Conservation (phyloP, 108 stramenopile genomes). For the Cyclotella atomus region DNA sequence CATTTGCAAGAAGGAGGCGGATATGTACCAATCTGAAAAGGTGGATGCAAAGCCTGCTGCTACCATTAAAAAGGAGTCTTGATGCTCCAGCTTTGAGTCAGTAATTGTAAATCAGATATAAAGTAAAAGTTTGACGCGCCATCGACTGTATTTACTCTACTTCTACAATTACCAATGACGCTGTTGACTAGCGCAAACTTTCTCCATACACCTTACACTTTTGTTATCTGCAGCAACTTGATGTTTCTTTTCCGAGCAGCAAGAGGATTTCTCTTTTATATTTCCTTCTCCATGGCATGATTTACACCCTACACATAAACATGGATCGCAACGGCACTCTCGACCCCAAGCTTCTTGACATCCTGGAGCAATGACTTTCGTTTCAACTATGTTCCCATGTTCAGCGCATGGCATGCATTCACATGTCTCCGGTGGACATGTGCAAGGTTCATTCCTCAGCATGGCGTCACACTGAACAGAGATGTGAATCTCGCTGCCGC, state of each 20-base stretch:
- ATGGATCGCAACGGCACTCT: slow-evolving; percentile 42
- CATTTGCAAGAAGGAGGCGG: slow-evolving; percentile 63
- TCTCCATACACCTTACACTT: no score
- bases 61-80: no score
- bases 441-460: slow-evolving; percentile 44
- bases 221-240: slow-evolving; percentile 3
- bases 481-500: slow-evolving; percentile 28
- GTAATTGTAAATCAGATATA: no score
- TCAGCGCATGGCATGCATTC: slow-evolving; percentile 48
- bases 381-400: slow-evolving; percentile 36
- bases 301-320: slow-evolving; percentile 39
- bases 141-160: no score
- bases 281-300: slow-evolving; percentile 5
- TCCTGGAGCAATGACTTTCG: neutral
- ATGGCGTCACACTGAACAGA: slow-evolving; percentile 41
- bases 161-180: no score
- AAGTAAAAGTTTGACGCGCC: no score
- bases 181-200: no score
- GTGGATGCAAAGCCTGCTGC: neutral
- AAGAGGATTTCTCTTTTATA: neutral
- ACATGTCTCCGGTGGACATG: slow-evolving; percentile 50
- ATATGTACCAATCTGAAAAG: slow-evolving; percentile 20
- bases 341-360: slow-evolving; percentile 32
- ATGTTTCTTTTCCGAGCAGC: neutral
- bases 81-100: no score